Evolutionary conservation across 192 early-diverging fungal genomes (phyloP).

Genomic region (Pecoramyces ruminantium): DNA sequence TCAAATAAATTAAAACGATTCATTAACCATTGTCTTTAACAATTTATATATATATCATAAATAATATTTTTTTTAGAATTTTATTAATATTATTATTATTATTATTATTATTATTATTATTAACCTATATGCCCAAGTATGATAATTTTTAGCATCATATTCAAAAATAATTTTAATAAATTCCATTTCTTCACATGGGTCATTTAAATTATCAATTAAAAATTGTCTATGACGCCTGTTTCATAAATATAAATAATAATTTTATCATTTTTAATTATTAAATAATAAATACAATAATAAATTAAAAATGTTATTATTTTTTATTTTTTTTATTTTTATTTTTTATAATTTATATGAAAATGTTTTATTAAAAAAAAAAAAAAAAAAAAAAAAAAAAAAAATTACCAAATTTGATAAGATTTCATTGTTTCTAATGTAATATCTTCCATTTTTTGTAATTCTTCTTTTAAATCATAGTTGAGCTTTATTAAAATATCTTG

Average conservation of each 20-base stretch:
- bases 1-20: slow-evolving; percentile 57
- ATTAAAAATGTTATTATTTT: too few relatives aligned
- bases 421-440: slow-evolving; percentile 66
- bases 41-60: too few relatives aligned
- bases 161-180: slow-evolving; percentile 55
- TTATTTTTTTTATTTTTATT: too few relatives aligned
- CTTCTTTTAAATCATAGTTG: slow-evolving; percentile 37
- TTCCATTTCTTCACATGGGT: slow-evolving; percentile 40
- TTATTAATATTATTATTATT: too few relatives aligned
- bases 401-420: slow-evolving; percentile 88
- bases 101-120: not conserved
- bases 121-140: slow-evolving; percentile 86
- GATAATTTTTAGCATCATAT: slow-evolving; percentile 92
- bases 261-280: not conserved
- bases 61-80: too few relatives aligned
- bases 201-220: slow-evolving; percentile 31
- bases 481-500: slow-evolving; percentile 58
- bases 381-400: not conserved
- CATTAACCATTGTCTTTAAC: slow-evolving; percentile 73
- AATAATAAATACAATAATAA: not conserved
- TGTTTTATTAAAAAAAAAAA: too few relatives aligned
- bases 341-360: too few relatives aligned
- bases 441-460: slow-evolving; percentile 60
- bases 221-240: slow-evolving; percentile 67
- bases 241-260: too few relatives aligned